phyloP scores from a whole-genome alignment of 768 basidiomycete genomes.

The Leucogyrophana mollusca region DNA sequence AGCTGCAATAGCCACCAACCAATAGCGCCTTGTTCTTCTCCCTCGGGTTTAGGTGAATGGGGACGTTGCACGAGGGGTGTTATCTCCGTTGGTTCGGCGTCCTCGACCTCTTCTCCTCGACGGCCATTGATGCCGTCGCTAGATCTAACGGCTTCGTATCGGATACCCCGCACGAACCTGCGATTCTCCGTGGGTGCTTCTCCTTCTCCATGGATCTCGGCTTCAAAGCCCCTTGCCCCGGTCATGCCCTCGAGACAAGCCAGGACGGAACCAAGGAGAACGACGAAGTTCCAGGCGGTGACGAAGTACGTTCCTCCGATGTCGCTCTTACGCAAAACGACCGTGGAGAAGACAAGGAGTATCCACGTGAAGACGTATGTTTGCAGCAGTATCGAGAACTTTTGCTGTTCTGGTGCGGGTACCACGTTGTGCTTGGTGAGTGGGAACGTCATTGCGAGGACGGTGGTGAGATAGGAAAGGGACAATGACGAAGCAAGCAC shows the following conservation, averaged over 20 bases:
- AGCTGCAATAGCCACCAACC: conserved; percentile 64
- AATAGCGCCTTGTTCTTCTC: conserved; percentile 18
- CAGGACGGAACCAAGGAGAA: conserved; percentile 40
- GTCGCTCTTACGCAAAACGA: conserved; percentile 37
- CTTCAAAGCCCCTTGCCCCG: conserved; percentile 11
- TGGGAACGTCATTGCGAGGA: conserved; percentile 39
- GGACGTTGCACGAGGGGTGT: conserved; percentile 50
- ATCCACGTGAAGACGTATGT: conserved; percentile 60
- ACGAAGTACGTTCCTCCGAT: conserved; percentile 59
- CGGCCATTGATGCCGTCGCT: conserved; percentile 17
- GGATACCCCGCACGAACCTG: conserved; percentile 13
- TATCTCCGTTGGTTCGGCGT: conserved; percentile 49
- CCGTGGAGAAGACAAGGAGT: conserved; percentile 50
- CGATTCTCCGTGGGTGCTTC: neutral
- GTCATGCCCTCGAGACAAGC: conserved; percentile 35
- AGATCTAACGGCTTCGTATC: conserved; percentile 25
- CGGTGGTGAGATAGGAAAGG: conserved; percentile 48
- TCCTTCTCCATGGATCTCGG: conserved; percentile 3
- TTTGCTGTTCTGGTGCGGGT: conserved; percentile 40
- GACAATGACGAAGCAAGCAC: conserved; percentile 50
- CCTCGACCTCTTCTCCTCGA: conserved; percentile 26
- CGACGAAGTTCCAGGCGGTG: conserved; percentile 50
- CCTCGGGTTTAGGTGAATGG: neutral
- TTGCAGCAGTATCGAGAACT: conserved; percentile 50
- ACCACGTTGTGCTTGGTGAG: conserved; percentile 21